Percentiles rank a stretch among this genome's conserved stretches.
Evolutionary conservation across 2,329 filamentous ascomycete genomes (phyloP).

Genomic region (Akanthomyces lecanii): DNA sequence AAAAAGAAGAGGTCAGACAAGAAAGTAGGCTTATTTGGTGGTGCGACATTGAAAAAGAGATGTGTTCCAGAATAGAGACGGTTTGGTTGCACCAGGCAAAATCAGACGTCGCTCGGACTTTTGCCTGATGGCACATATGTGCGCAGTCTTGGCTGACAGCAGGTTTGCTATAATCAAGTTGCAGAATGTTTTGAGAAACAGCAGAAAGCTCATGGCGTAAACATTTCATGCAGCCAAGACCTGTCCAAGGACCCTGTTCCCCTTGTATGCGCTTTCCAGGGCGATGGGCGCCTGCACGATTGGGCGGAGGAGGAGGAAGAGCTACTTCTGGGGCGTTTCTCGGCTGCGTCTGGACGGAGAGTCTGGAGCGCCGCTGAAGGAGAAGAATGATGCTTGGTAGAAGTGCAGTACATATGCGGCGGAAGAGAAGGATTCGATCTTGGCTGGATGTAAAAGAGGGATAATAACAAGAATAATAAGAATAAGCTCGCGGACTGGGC

Average conservation of each 20-base stretch:
- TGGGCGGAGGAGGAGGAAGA: background rate
- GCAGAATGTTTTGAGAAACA: too few relatives aligned
- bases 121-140: background rate
- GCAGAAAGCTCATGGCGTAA: too few relatives aligned
- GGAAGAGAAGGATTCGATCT: background rate
- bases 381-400: background rate
- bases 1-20: background rate
- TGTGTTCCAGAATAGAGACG: background rate
- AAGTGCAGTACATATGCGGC: background rate
- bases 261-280: background rate
- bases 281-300: constrained; percentile 9
- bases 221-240: constrained; percentile 1
- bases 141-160: background rate
- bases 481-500: background rate
- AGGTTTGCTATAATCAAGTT: too few relatives aligned
- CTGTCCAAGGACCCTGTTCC: background rate
- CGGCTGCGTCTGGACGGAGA: background rate
- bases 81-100: background rate
- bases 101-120: background rate
- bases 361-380: background rate
- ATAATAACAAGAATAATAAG: background rate
- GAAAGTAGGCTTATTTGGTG: background rate
- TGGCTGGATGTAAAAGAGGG: background rate
- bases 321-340: background rate
- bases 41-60: background rate